A percentile compares a stretch with the other conserved stretches of the same genome.
These are phyloP conservation scores for Phytophthora hybrid DNA, from an alignment of 352 stramenopile species.

Conservation along the genomic window DNA sequence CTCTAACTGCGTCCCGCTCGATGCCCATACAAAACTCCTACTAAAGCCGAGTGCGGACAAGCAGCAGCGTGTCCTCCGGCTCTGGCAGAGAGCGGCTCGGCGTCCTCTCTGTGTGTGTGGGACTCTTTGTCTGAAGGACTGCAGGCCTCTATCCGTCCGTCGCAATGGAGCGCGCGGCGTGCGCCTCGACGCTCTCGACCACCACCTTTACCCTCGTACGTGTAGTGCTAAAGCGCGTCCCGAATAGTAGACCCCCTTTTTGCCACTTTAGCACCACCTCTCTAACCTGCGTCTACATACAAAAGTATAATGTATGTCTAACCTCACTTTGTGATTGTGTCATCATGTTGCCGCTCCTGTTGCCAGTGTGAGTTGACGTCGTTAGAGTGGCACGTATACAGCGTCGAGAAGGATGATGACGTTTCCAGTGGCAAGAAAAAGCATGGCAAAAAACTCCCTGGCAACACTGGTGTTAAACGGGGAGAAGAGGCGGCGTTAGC, in stretches of 20 bases:
- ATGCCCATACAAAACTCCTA: slow-evolving; percentile 33
- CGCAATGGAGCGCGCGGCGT: slow-evolving; percentile 55
- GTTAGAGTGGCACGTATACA: slow-evolving; percentile 66
- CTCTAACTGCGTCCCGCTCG: slow-evolving; percentile 5
- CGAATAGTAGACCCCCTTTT: slow-evolving; percentile 5
- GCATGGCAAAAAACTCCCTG: slow-evolving; percentile 16
- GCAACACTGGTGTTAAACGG: slow-evolving; percentile 4
- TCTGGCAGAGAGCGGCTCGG: slow-evolving; percentile 19
- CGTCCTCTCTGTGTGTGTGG: slow-evolving; percentile 3
- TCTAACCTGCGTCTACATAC: slow-evolving; percentile 1
- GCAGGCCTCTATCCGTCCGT: not conserved
- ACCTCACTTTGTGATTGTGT: not conserved
- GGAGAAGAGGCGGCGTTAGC: slow-evolving; percentile 33
- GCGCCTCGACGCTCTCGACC: slow-evolving; percentile 34
- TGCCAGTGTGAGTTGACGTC: slow-evolving; percentile 53
- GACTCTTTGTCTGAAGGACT: not conserved
- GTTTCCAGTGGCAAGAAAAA: slow-evolving; percentile 6
- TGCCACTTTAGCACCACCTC: slow-evolving; percentile 8
- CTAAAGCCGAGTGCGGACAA: slow-evolving; percentile 22
- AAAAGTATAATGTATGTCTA: not conserved
- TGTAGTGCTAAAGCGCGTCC: not conserved
- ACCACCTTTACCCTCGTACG: slow-evolving; percentile 62
- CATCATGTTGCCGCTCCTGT: not conserved
- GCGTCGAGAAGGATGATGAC: slow-evolving; percentile 8
- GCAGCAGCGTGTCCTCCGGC: slow-evolving; percentile 21